Evolutionary conservation across 768 basidiomycete genomes (phyloP).

Genomic region (Lentinus brumalis): DNA sequence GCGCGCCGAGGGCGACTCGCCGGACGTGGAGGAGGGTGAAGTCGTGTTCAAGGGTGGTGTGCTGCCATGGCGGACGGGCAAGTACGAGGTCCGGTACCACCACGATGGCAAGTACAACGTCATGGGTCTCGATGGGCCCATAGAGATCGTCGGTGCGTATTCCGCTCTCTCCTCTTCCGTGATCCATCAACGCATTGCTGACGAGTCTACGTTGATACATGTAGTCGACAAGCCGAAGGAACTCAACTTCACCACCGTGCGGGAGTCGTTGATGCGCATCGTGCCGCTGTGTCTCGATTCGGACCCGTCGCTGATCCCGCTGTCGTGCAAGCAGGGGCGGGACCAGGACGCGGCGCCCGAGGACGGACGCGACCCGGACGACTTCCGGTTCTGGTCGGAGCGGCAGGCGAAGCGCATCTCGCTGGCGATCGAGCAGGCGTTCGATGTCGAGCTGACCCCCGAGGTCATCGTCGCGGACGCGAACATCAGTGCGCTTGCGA

Average conservation of each 20-base stretch:
- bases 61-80: constrained; percentile 84
- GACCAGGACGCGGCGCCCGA: constrained; percentile 38
- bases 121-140: constrained; percentile 78
- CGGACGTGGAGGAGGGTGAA: constrained; percentile 50
- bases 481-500: constrained; percentile 82
- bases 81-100: constrained; percentile 92
- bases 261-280: constrained; percentile 67
- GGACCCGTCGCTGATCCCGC: constrained; percentile 79
- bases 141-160: constrained; percentile 84
- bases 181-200: neutral
- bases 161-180: neutral
- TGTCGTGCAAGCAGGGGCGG: constrained; percentile 50
- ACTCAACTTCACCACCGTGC: constrained; percentile 66
- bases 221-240: constrained; percentile 72
- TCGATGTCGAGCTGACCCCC: constrained; percentile 84
- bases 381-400: constrained; percentile 93
- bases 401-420: constrained; percentile 90
- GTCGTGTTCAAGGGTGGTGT: constrained; percentile 77
- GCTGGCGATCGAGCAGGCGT: constrained; percentile 73
- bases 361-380: constrained; percentile 74
- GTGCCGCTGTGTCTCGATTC: constrained; percentile 87
- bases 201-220: neutral
- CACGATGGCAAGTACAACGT: constrained; percentile 98
- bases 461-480: constrained; percentile 95
- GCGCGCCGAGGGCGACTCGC: constrained; percentile 40